Conservation (phyloP, 2,329 filamentous ascomycete species). For the Aspergillus sp. region DNA sequence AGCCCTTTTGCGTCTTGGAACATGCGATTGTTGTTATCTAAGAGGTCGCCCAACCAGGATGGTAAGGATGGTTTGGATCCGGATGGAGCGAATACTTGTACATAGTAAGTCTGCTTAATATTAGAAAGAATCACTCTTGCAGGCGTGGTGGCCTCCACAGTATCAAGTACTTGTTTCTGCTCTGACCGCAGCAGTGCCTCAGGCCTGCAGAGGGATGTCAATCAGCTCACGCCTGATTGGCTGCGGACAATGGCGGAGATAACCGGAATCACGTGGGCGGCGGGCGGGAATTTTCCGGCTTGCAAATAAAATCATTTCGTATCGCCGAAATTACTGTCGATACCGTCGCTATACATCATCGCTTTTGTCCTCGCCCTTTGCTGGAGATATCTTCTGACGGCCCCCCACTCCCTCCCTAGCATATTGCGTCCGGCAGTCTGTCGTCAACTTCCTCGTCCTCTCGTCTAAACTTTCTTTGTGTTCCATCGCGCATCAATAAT, state of each 20-base stretch:
- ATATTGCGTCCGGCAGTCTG: neutral
- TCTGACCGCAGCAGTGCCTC: neutral
- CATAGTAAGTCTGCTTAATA: neutral
- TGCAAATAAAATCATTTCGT: constrained; percentile 6
- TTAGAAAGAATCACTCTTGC: neutral
- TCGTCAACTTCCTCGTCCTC: constrained; percentile 17
- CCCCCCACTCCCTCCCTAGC: neutral
- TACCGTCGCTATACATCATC: neutral
- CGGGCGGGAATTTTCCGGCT: constrained; percentile 8
- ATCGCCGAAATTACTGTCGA: constrained; percentile 2
- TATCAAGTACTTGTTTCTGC: neutral
- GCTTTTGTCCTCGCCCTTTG: neutral
- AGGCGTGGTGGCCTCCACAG: neutral
- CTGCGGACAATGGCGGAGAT: neutral
- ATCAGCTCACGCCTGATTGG: constrained; percentile 5
- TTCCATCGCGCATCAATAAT: constrained; percentile 42
- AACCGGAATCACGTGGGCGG: constrained; percentile 5
- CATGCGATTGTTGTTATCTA: neutral
- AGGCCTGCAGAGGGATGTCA: neutral
- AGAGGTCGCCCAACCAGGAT: neutral
- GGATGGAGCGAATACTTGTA: neutral
- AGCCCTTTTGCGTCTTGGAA: neutral
- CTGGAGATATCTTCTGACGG: too few species aligned
- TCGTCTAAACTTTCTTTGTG: constrained; percentile 9
- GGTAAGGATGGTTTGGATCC: constrained; percentile 5